A percentile compares a stretch with the other conserved stretches of the same genome.
Evolutionary conservation across 768 basidiomycete species (phyloP).

Genomic region (Amanita rubescens): DNA sequence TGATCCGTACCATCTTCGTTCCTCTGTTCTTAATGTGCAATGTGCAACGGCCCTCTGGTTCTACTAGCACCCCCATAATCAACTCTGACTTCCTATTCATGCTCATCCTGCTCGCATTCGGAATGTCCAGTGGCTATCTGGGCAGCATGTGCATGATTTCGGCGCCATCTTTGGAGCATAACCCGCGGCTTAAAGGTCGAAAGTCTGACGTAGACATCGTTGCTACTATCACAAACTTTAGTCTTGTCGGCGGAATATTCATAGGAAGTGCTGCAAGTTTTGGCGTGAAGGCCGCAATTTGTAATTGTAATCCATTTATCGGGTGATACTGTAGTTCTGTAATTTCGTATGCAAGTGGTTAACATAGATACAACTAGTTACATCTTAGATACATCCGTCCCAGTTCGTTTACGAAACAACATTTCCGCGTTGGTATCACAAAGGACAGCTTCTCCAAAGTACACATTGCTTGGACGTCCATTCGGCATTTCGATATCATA

Average conservation of each 20-base stretch:
- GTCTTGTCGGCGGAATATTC: conserved; percentile 66
- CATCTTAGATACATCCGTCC: no score
- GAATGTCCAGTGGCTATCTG: conserved; percentile 76
- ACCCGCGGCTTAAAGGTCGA: conserved; percentile 59
- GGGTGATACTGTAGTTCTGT: no score
- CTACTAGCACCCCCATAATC: conserved; percentile 42
- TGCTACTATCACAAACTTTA: conserved; percentile 76
- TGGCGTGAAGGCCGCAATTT: conserved; percentile 61
- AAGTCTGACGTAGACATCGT: conserved; percentile 80
- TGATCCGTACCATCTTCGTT: conserved; percentile 73
- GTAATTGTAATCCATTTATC: conserved; percentile 68
- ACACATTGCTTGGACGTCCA: no score
- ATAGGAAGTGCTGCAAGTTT: conserved; percentile 78
- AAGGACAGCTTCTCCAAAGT: no score
- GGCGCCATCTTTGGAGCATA: conserved; percentile 75
- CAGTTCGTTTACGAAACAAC: no score
- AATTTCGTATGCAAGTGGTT: no score
- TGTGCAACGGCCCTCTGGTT: conserved; percentile 41
- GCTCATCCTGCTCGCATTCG: conserved; percentile 64
- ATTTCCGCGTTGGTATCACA: no score
- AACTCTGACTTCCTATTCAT: conserved; percentile 74
- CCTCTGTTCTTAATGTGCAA: conserved; percentile 90
- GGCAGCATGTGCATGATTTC: conserved; percentile 77
- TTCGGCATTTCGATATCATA: conserved; percentile 25
- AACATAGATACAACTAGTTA: no score